phyloP scores from a whole-genome alignment of 2,329 filamentous ascomycete genomes.

The Arachnomyces sp. region DNA sequence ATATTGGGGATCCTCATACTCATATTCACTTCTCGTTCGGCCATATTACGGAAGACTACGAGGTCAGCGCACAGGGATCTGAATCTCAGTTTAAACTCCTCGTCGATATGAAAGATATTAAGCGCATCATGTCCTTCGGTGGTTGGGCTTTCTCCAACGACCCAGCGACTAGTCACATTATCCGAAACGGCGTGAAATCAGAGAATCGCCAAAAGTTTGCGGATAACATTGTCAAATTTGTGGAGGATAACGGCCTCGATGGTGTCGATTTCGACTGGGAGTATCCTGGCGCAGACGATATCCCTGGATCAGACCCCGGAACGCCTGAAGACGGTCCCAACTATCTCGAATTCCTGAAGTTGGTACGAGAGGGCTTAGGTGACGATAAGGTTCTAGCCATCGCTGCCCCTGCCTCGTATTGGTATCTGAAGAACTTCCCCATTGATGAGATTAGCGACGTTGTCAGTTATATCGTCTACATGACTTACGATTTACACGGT shows the following conservation, averaged over 20 bases:
- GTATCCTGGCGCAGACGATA: conserved; percentile 30
- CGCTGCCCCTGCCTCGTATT: conserved; percentile 22
- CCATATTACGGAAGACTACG: conserved; percentile 23
- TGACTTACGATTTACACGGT: conserved; percentile 30
- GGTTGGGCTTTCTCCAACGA: conserved; percentile 36
- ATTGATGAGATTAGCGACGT: conserved; percentile 17
- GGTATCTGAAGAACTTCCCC: conserved; percentile 23
- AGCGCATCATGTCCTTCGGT: conserved; percentile 35
- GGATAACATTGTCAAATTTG: conserved; percentile 30
- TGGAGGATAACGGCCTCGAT: conserved; percentile 32
- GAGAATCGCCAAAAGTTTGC: conserved; percentile 32
- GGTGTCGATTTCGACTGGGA: conserved; percentile 34
- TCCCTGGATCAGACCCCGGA: conserved; percentile 26
- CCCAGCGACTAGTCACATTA: conserved; percentile 25
- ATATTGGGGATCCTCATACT: conserved; percentile 17
- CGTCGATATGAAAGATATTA: conserved; percentile 9
- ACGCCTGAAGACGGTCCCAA: conserved; percentile 20
- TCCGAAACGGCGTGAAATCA: conserved; percentile 27
- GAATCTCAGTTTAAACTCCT: conserved; percentile 6
- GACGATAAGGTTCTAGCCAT: conserved; percentile 18
- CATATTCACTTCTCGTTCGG: conserved; percentile 32
- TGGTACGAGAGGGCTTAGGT: conserved; percentile 11
- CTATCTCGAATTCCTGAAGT: conserved; percentile 24
- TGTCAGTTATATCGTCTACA: conserved; percentile 27
- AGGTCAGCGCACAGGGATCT: conserved; percentile 16